These are phyloP conservation scores for Apium graveolens DNA, from an alignment of 129 eudicot species.

Conservation along the genomic window DNA sequence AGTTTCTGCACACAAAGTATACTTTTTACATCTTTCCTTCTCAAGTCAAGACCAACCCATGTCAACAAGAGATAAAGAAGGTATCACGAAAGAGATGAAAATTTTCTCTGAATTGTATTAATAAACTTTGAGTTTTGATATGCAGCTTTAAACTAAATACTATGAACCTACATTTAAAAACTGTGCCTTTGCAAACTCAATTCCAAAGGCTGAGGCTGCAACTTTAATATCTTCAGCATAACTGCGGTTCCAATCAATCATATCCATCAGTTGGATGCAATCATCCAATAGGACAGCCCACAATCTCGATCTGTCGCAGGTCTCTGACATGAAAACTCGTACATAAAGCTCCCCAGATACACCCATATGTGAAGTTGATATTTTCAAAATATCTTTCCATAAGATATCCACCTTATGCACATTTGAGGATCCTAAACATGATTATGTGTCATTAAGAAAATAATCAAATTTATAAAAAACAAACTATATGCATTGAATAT, in stretches of 20 bases:
- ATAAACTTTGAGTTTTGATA: background rate
- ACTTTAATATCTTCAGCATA: slow-evolving; percentile 75
- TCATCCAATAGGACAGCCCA: slow-evolving; percentile 56
- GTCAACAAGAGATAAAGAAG: background rate
- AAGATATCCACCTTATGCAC: slow-evolving; percentile 84
- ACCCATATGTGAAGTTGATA: slow-evolving; percentile 26
- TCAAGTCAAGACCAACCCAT: background rate
- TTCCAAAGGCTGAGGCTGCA: slow-evolving; percentile 48
- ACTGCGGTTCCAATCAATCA: slow-evolving; percentile 92
- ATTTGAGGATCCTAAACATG: slow-evolving; percentile 51
- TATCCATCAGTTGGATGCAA: slow-evolving; percentile 55
- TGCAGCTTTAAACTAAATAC: background rate
- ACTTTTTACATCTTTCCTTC: background rate
- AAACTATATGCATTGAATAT: background rate
- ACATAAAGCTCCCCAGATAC: slow-evolving; percentile 62
- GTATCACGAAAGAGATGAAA: background rate
- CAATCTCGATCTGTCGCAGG: slow-evolving; percentile 38
- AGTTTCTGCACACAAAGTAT: slow-evolving; percentile 28
- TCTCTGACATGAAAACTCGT: slow-evolving; percentile 63
- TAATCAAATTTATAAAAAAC: background rate
- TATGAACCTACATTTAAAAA: slow-evolving; percentile 57
- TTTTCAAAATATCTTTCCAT: slow-evolving; percentile 58
- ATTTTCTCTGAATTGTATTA: background rate
- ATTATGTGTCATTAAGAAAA: background rate
- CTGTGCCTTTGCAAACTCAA: slow-evolving; percentile 58